Conservation (phyloP, 2,329 filamentous ascomycete genomes). For the Colletotrichum neosansevieriae region DNA sequence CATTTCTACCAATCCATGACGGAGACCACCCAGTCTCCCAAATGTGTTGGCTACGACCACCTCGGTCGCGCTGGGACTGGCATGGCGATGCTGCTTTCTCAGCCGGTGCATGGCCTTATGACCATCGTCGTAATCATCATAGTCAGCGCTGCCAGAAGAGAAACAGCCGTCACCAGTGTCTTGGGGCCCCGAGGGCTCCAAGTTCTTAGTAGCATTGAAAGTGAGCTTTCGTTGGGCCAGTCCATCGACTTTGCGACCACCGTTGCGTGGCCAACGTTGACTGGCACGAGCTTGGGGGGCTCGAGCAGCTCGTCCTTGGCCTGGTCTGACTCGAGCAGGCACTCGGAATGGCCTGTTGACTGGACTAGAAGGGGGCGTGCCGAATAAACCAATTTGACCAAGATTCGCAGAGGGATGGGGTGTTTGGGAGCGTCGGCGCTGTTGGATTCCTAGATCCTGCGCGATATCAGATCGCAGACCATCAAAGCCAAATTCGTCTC, state of each 20-base stretch:
- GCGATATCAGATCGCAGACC: neutral
- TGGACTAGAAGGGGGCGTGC: slow-evolving; percentile 34
- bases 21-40: slow-evolving; percentile 26
- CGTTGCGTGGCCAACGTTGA: neutral
- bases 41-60: slow-evolving; percentile 12
- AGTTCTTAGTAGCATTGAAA: neutral
- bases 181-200: neutral
- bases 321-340: neutral
- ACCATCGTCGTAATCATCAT: neutral
- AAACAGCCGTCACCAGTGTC: neutral
- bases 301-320: neutral
- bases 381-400: neutral
- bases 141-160: neutral
- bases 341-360: slow-evolving; percentile 15
- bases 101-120: neutral
- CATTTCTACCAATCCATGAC: neutral
- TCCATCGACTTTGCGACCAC: neutral
- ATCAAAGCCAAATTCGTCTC: slow-evolving; percentile 5
- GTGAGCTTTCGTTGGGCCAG: slow-evolving; percentile 14
- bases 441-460: neutral
- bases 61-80: slow-evolving; percentile 2
- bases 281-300: neutral
- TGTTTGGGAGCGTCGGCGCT: neutral
- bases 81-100: neutral
- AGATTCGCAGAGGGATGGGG: slow-evolving; percentile 3